Percentiles rank a stretch among this genome's conserved stretches.
Evolutionary conservation across 768 basidiomycete species (phyloP).

Genomic region (Strobilomyces echinocephalus): DNA sequence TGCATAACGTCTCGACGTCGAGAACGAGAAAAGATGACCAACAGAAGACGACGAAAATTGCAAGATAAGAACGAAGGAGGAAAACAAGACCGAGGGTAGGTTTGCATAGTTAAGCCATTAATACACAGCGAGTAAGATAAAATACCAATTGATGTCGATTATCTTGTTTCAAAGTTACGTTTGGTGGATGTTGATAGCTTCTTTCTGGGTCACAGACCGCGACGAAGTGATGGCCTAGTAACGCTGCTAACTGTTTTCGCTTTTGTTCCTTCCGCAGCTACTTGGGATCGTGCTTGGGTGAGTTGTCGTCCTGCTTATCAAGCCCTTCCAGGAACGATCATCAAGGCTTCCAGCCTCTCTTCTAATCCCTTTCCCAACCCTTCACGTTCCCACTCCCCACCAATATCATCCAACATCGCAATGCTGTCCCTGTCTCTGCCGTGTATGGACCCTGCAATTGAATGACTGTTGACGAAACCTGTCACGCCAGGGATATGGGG

Average conservation of each 20-base stretch:
- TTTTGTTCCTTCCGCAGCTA: not conserved
- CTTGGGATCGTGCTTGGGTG: not conserved
- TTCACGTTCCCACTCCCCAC: constrained; percentile 86
- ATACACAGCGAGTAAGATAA: constrained; percentile 24
- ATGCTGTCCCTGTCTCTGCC: constrained; percentile 38
- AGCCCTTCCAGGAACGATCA: constrained; percentile 28
- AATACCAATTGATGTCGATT: constrained; percentile 19
- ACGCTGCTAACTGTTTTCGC: not conserved
- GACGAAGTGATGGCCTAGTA: not conserved
- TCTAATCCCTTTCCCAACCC: constrained; percentile 79
- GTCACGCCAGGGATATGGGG: constrained; percentile 69
- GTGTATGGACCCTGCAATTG: constrained; percentile 25
- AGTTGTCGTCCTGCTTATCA: constrained; percentile 8
- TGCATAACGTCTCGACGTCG: too few species aligned
- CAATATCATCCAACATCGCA: constrained; percentile 54
- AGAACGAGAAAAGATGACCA: not conserved
- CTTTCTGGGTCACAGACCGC: not conserved
- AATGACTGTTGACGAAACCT: constrained; percentile 34
- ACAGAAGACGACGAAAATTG: not conserved
- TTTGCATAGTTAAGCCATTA: constrained; percentile 25
- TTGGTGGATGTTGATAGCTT: constrained; percentile 1
- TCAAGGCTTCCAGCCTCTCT: constrained; percentile 68
- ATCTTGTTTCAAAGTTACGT: constrained; percentile 12
- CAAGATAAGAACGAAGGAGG: constrained; percentile 1
- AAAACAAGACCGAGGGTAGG: not conserved